Evolutionary conservation across 139 green algal genomes (phyloP), one percentile per base, ranked within the genome.

Genomic region (Chlamydomonas sp.): DNA sequence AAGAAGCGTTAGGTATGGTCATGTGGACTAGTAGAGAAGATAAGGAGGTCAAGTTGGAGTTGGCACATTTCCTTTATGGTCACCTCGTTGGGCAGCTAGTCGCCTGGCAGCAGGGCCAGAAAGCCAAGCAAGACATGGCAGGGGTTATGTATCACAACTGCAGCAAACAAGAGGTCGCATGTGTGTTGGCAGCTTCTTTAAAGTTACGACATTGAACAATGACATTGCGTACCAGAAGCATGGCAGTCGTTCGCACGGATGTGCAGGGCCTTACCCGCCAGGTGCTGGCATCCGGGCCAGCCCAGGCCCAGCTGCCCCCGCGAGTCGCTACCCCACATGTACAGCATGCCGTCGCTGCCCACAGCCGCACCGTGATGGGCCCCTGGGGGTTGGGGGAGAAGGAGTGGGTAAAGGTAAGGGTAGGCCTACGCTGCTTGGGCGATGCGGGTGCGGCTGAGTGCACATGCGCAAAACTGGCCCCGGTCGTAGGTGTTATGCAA

Each of bases 261-360:
- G 31, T 49, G 31, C 31, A 49, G 31, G 31, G 31, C 31, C 31
- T 49, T 49, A 49, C 31, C 31, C 63, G 80, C 87, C 4, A 87
- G 67, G 63, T 84, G 66, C 75, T 85, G 63, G 61, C 66, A 68
- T 49, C n/a, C 16, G 4, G 57, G 73, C 71, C 71, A 77, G 80
- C 79, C 79, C 61, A 78, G 63, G 59, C 87, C 80, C 71, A 90
- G 86, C 87, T 90, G 87, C 1, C 87, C 87, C 9, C 74, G 76
- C 49, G 83, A 77, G 77, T 90, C 83, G 58, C 31, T 75, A 63
- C 87, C 87, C 87, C 87, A 90, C 74, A 87, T 18, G 66, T 90
- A 90, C n/a, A 90, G 63, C 62, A 49, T 12, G 7, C 75, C 84
- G 10, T 88, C 84, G 2, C 61, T 18, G 57, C 75, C 61, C 62